phyloP scores from a whole-genome alignment of 352 stramenopile species.

The Phytopythium mirpurense region DNA sequence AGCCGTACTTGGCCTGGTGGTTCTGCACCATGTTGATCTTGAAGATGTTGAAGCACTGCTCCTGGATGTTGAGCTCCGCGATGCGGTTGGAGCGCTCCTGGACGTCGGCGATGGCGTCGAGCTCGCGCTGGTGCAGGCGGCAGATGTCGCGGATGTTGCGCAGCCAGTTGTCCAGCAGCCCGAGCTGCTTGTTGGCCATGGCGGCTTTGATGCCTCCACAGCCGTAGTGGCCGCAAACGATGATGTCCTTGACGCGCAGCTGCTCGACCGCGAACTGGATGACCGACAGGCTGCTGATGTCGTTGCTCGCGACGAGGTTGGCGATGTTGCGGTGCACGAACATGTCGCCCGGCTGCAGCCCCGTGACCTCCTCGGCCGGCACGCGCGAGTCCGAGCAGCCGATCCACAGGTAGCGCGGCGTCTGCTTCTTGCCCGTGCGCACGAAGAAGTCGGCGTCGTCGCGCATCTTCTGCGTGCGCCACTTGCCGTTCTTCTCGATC shows the following conservation, averaged over 20 bases:
- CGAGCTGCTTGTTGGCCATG: slow-evolving; percentile 71
- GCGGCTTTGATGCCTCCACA: slow-evolving; percentile 85
- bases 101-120: slow-evolving; percentile 75
- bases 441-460: slow-evolving; percentile 43
- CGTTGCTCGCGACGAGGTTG: slow-evolving; percentile 66
- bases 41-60: slow-evolving; percentile 90
- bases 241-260: slow-evolving; percentile 90
- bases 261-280: slow-evolving; percentile 86
- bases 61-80: slow-evolving; percentile 86
- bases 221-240: slow-evolving; percentile 91
- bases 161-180: slow-evolving; percentile 89
- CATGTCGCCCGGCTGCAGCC: slow-evolving; percentile 73
- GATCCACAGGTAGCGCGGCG: slow-evolving; percentile 88
- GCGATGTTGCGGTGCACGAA: slow-evolving; percentile 91
- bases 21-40: slow-evolving; percentile 88
- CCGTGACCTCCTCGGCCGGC: slow-evolving; percentile 82
- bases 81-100: slow-evolving; percentile 77
- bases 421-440: slow-evolving; percentile 18
- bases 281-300: slow-evolving; percentile 60
- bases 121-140: slow-evolving; percentile 68
- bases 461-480: slow-evolving; percentile 37
- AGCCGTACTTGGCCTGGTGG: slow-evolving; percentile 84
- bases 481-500: slow-evolving; percentile 51
- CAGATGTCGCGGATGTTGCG: slow-evolving; percentile 82
- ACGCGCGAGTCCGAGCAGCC: slow-evolving; percentile 88